A percentile compares a stretch with the other conserved stretches of the same genome.
Evolutionary conservation across 2,329 filamentous ascomycete species (phyloP).

Genomic region (Botrytis medusae): DNA sequence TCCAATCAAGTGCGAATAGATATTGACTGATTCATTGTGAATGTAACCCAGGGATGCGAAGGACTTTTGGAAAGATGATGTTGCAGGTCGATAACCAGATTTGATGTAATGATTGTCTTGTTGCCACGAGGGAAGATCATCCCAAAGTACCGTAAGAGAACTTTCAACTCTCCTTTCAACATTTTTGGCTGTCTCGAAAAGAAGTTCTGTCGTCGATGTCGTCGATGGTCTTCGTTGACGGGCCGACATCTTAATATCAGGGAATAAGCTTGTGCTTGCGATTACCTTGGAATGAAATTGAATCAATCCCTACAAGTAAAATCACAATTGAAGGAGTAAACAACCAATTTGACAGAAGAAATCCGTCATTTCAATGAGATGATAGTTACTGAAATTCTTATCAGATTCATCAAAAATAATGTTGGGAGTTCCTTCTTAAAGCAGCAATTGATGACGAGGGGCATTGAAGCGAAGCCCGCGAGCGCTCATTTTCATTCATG

Average conservation of each 20-base stretch:
- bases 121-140: constrained; percentile 53
- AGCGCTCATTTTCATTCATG: constrained; percentile 1
- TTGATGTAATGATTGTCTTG: constrained; percentile 70
- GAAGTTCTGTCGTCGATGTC: constrained; percentile 30
- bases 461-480: constrained; percentile 5
- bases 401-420: constrained; percentile 10
- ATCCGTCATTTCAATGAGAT: not conserved
- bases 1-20: constrained; percentile 69
- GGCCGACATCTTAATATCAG: constrained; percentile 29
- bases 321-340: not conserved
- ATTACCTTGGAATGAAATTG: not conserved
- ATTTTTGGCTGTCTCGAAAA: constrained; percentile 31
- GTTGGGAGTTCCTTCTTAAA: constrained; percentile 20
- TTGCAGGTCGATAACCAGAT: constrained; percentile 63
- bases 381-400: not conserved
- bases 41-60: constrained; percentile 59
- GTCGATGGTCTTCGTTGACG: constrained; percentile 32
- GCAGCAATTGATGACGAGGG: constrained; percentile 13
- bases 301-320: not conserved
- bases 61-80: constrained; percentile 59
- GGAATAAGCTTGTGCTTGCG: not conserved
- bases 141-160: constrained; percentile 48
- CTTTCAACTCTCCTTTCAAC: constrained; percentile 42
- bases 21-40: constrained; percentile 66
- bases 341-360: not conserved